Evolutionary conservation across 1,284 basidiomycete species (phyloP), one percentile per base, ranked within the genome.

Genomic region (Leccinum colubrinum): DNA sequence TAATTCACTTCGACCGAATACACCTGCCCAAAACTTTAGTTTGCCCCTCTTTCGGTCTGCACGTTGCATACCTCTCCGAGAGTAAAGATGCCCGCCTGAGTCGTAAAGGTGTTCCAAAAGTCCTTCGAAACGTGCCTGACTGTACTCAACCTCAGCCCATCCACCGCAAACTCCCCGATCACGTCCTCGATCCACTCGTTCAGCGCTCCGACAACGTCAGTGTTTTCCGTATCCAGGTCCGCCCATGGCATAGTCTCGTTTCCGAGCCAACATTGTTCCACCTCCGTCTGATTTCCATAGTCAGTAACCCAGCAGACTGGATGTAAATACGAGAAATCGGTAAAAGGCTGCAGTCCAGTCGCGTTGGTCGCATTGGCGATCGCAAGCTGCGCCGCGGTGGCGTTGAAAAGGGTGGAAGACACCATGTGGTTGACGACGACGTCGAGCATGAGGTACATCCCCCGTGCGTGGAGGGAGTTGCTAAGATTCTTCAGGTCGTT

Each of bases 371-470:
- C 55, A 53, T 66, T 65, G 6, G 64, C 59, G 46, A 64, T 67
- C n/a, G 74, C 73, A n/a, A 61, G 75, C 50, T 65, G 61, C 39
- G 72, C 64, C 1, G 73, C 68, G 4, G 73, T 74, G 43, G 59
- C 4, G 12, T 74, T 77, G 56, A 74, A 66, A 33, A 60, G 60
- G 7, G 25, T 57, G 2, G 77, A 69, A 9, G 82, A 75, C 9
- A 81, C 84, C 65, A 87, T 82, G 74, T 90, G 86, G 76, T 92
- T 92, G 59, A 90, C 83, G 60, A 90, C 89, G 56, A 92, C 77
- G 70, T 93, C 90, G 62, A 93, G 80, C 90, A 93, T 92, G 69
- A 93, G 78, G 69, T 84, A 88, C 88, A 93, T 93, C 30, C 80
- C 82, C 30, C 88, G 81, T 15, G 74, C 70, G 70, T 93, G 91